Evolutionary conservation across 108 stramenopile species (phyloP).

Genomic region (Aurantiochytrium sp.): DNA sequence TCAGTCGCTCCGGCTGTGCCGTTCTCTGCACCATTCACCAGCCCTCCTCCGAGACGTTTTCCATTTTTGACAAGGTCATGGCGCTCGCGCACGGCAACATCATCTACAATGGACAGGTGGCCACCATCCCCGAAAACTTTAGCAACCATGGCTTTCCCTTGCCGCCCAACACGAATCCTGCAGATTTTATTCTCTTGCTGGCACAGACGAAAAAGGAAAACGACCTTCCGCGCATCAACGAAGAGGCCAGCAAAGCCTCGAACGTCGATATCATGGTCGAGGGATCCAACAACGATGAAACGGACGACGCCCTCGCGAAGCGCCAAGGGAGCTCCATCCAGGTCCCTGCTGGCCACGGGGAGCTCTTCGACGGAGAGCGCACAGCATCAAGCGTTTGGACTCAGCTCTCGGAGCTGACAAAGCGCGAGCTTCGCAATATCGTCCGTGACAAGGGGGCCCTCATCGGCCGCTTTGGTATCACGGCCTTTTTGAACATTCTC

Average conservation of each 20-base stretch:
- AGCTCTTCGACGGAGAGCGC: background rate
- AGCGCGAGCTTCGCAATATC: conserved; percentile 16
- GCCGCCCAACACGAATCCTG: background rate
- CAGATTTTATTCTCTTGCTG: conserved; percentile 12
- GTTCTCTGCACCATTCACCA: conserved; percentile 50
- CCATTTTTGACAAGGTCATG: conserved; percentile 30
- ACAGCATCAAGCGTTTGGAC: background rate
- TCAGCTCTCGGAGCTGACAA: background rate
- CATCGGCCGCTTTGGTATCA: conserved; percentile 25
- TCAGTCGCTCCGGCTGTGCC: conserved; percentile 48
- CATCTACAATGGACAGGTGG: conserved; percentile 22
- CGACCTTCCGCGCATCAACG: background rate
- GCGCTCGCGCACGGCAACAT: conserved; percentile 24
- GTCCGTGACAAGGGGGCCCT: conserved; percentile 24
- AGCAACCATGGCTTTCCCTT: background rate
- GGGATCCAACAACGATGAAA: background rate
- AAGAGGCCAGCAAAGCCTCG: background rate
- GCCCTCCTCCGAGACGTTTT: conserved; percentile 33
- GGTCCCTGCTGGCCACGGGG: background rate
- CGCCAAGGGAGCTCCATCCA: background rate
- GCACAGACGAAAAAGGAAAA: background rate
- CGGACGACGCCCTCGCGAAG: background rate
- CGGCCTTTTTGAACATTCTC: conserved; percentile 16
- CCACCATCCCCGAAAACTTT: conserved; percentile 15
- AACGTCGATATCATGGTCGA: background rate